Evolutionary conservation across 2,329 filamentous ascomycete genomes (phyloP).

Genomic region (Dryadomyces quercus-mongolicae): DNA sequence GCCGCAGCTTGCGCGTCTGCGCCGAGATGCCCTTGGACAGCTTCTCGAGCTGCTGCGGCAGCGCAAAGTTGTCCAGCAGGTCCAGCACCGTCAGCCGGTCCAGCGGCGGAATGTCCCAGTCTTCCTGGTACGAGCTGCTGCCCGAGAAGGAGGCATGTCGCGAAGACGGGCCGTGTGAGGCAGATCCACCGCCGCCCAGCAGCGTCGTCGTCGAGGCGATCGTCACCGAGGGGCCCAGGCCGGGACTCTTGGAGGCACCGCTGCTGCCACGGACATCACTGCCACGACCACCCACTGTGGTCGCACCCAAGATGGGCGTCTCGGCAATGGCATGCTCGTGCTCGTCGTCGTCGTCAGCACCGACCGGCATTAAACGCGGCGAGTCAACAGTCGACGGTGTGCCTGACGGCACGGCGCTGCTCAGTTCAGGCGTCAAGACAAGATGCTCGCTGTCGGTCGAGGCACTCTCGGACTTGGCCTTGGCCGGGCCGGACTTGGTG

Average conservation of each 20-base stretch:
- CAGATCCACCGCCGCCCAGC: no score
- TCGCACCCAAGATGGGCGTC: slow-evolving; percentile 30
- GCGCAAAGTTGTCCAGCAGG: slow-evolving; percentile 82
- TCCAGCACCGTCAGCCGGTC: slow-evolving; percentile 89
- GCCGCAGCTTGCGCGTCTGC: slow-evolving; percentile 75
- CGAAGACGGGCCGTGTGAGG: slow-evolving; percentile 35
- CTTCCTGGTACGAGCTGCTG: slow-evolving; percentile 75
- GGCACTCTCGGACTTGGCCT: slow-evolving; percentile 25
- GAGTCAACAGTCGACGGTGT: slow-evolving; percentile 20
- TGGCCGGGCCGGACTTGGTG: slow-evolving; percentile 17
- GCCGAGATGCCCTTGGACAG: slow-evolving; percentile 71
- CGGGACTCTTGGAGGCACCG: slow-evolving; percentile 4
- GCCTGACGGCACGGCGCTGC: slow-evolving; percentile 24
- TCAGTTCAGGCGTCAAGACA: slow-evolving; percentile 28
- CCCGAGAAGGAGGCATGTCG: slow-evolving; percentile 73
- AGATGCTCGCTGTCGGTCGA: slow-evolving; percentile 29
- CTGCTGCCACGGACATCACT: background rate
- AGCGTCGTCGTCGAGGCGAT: slow-evolving; percentile 27
- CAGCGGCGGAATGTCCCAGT: slow-evolving; percentile 81
- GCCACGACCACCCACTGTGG: background rate
- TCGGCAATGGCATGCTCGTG: slow-evolving; percentile 26
- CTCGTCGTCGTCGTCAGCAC: slow-evolving; percentile 18
- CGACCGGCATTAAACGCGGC: slow-evolving; percentile 27
- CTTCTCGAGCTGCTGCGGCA: slow-evolving; percentile 84
- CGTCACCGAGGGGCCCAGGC: slow-evolving; percentile 13